phyloP scores from a whole-genome alignment of 371 early-diverging fungal species.

The Mucor velutinosus region DNA sequence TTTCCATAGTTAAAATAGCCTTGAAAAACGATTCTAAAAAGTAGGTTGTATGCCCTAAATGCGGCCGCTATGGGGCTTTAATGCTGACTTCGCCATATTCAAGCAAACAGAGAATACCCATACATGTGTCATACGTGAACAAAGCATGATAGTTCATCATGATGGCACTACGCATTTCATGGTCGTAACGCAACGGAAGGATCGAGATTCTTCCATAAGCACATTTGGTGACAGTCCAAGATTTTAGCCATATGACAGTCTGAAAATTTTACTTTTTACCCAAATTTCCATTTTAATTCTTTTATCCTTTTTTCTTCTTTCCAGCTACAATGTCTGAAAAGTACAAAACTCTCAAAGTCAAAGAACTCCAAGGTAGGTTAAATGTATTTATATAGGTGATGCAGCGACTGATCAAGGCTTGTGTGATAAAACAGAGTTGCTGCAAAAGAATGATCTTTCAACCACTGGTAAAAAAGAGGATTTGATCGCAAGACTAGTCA shows the following conservation, averaged over 20 bases:
- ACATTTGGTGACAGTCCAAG: background rate
- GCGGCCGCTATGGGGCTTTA: too few species aligned
- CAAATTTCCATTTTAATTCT: background rate
- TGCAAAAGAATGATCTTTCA: conserved; percentile 60
- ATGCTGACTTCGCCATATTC: too few species aligned
- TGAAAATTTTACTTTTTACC: background rate
- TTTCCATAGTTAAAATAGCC: too few species aligned
- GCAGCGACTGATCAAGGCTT: background rate
- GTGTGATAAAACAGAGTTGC: conserved; percentile 38
- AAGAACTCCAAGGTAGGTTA: conserved; percentile 59
- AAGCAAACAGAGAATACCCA: too few species aligned
- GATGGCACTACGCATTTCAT: background rate
- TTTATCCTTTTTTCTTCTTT: background rate
- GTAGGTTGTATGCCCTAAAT: too few species aligned
- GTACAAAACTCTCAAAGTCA: conserved; percentile 61
- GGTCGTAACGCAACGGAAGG: background rate
- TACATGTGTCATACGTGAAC: too few species aligned
- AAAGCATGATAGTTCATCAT: background rate
- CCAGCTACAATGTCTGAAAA: conserved; percentile 35
- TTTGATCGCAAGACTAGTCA: conserved; percentile 60
- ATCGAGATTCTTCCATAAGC: background rate
- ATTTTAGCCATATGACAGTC: background rate
- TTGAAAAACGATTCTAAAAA: too few species aligned
- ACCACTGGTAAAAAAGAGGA: conserved; percentile 71
- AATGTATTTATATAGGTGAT: background rate